phyloP scores from a whole-genome alignment of 106 monocot genomes.

The Ottelia alismoides region DNA sequence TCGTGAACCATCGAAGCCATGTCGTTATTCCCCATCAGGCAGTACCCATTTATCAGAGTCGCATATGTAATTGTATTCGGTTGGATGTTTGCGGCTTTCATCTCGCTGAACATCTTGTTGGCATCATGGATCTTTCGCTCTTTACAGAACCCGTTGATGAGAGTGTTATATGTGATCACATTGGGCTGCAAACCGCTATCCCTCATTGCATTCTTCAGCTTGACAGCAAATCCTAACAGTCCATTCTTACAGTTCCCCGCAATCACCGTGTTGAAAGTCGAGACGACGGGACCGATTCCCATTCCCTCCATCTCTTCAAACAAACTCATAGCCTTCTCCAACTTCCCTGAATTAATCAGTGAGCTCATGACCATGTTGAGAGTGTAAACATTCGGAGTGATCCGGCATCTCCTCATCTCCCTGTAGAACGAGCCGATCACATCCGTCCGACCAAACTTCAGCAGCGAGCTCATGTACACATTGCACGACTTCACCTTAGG shows the following conservation, averaged over 20 bases:
- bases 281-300: constrained; percentile 37
- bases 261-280: constrained; percentile 67
- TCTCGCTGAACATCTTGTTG: constrained; percentile 53
- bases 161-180: constrained; percentile 59
- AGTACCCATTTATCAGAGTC: constrained; percentile 61
- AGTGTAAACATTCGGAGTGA: constrained; percentile 70
- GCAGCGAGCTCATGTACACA: constrained; percentile 58
- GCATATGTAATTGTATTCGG: constrained; percentile 59
- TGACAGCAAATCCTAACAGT: constrained; percentile 29
- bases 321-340: constrained; percentile 50
- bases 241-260: constrained; percentile 57
- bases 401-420: constrained; percentile 56
- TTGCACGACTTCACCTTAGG: constrained; percentile 72
- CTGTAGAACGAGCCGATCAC: constrained; percentile 42
- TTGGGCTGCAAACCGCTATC: constrained; percentile 43
- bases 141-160: constrained; percentile 74
- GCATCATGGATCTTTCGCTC: constrained; percentile 71
- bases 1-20: constrained; percentile 55
- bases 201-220: constrained; percentile 47
- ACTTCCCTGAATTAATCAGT: constrained; percentile 36
- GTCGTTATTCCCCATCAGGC: constrained; percentile 27
- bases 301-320: constrained; percentile 56
- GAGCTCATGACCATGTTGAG: constrained; percentile 69
- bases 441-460: constrained; percentile 29
- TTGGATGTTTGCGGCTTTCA: constrained; percentile 27